A percentile compares a stretch with the other conserved stretches of the same genome.
Evolutionary conservation across 2,329 filamentous ascomycete species (phyloP).

Genomic region (Dendryphion nanum): DNA sequence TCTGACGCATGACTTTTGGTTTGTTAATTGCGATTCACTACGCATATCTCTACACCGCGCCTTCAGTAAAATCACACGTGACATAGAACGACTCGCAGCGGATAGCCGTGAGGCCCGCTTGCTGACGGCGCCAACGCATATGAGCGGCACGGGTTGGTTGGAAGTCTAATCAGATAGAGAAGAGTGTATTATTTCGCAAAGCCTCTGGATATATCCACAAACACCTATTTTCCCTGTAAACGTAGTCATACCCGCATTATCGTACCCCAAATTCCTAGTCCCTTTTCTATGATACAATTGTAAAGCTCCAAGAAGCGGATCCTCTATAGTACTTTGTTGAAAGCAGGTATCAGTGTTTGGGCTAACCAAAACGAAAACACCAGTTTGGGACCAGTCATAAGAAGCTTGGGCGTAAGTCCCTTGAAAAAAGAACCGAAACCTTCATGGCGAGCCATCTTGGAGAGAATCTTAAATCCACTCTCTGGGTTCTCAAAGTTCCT

Average conservation of each 20-base stretch:
- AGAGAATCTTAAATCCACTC: slow-evolving; percentile 85
- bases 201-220: slow-evolving; percentile 3
- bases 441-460: slow-evolving; percentile 91
- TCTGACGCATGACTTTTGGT: too few relatives aligned
- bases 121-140: too few relatives aligned
- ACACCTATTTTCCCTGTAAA: slow-evolving; percentile 1
- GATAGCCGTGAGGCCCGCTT: too few relatives aligned
- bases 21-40: too few relatives aligned
- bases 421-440: slow-evolving; percentile 91
- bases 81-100: too few relatives aligned
- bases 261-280: background rate
- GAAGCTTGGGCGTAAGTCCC: slow-evolving; percentile 91
- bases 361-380: slow-evolving; percentile 99
- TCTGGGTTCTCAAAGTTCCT: slow-evolving; percentile 98
- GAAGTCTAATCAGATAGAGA: too few relatives aligned
- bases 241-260: slow-evolving; percentile 1
- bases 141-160: too few relatives aligned
- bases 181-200: slow-evolving; percentile 16
- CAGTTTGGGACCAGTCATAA: slow-evolving; percentile 98
- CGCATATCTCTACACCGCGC: too few relatives aligned
- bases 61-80: too few relatives aligned
- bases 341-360: slow-evolving; percentile 94
- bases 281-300: slow-evolving; percentile 6
- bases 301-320: slow-evolving; percentile 4
- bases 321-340: slow-evolving; percentile 64